A percentile compares a stretch with the other conserved stretches of the same genome.
Evolutionary conservation across 2,329 filamentous ascomycete species (phyloP).

Genomic region (Alternaria novae-zelandiae): DNA sequence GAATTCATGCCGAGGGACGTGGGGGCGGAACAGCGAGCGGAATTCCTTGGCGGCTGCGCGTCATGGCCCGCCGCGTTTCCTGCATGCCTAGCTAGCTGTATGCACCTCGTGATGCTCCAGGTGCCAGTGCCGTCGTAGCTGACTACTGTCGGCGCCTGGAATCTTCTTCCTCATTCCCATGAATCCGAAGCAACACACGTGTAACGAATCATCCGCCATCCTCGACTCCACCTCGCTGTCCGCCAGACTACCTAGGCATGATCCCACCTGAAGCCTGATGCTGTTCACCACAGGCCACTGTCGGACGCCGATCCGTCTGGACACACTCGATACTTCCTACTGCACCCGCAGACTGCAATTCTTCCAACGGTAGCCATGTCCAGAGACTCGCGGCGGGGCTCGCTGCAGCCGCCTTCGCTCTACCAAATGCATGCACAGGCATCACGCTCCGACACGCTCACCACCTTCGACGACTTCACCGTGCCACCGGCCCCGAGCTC

Average conservation of each 20-base stretch:
- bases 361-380: slow-evolving; percentile 31
- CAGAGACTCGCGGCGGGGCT: slow-evolving; percentile 27
- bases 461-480: slow-evolving; percentile 92
- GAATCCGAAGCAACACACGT: slow-evolving; percentile 2
- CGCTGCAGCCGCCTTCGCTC: slow-evolving; percentile 53
- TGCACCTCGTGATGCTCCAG: slow-evolving; percentile 8
- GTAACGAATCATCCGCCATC: background rate
- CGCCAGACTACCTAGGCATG: slow-evolving; percentile 3
- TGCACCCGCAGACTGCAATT: background rate
- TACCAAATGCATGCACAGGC: slow-evolving; percentile 89
- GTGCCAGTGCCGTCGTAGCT: slow-evolving; percentile 1
- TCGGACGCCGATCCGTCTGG: slow-evolving; percentile 9
- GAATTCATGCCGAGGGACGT: background rate
- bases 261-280: slow-evolving; percentile 28
- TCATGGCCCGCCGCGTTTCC: slow-evolving; percentile 12
- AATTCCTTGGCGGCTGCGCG: slow-evolving; percentile 15
- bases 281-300: slow-evolving; percentile 15
- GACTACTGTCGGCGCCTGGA: slow-evolving; percentile 3
- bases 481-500: slow-evolving; percentile 67
- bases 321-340: background rate
- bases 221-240: background rate
- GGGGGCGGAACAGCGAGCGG: background rate
- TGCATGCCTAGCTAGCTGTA: background rate
- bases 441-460: slow-evolving; percentile 83
- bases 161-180: background rate